A percentile compares a stretch with the other conserved stretches of the same genome.
Conservation (phyloP, 257 asterid genomes). For the Sherardia arvensis region DNA sequence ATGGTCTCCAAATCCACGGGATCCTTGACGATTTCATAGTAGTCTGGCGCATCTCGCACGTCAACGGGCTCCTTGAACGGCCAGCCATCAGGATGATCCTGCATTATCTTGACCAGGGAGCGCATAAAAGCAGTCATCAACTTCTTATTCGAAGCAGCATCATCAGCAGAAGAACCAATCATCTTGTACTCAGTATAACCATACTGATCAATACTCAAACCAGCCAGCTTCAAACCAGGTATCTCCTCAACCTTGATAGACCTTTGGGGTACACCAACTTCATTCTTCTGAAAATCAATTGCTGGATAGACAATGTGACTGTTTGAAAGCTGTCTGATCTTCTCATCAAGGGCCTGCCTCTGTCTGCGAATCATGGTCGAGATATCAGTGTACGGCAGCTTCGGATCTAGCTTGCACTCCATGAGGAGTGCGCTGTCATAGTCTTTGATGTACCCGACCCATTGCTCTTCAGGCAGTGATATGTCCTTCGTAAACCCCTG, state of each 20-base stretch:
- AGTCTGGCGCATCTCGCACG: constrained; percentile 91
- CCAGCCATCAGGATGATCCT: constrained; percentile 96
- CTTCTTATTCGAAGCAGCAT: constrained; percentile 60
- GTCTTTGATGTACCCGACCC: constrained; percentile 98
- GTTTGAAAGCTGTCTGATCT: constrained; percentile 87
- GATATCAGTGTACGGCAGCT: constrained; percentile 88
- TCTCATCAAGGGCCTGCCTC: constrained; percentile 95
- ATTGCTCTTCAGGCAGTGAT: constrained; percentile 73
- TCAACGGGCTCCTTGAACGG: constrained; percentile 97
- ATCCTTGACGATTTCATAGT: constrained; percentile 85
- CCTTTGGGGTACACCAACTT: constrained; percentile 82
- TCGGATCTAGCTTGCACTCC: constrained; percentile 94
- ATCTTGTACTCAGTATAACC: constrained; percentile 80
- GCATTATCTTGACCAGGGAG: constrained; percentile 75
- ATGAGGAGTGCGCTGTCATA: constrained; percentile 94
- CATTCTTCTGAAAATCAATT: constrained; percentile 96
- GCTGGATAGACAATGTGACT: constrained; percentile 89
- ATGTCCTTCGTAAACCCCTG: constrained; percentile 99
- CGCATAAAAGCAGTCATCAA: constrained; percentile 85
- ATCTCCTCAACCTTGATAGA: constrained; percentile 75
- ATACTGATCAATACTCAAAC: constrained; percentile 88
- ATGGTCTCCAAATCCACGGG: constrained; percentile 86
- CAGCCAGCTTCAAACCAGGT: constrained; percentile 94
- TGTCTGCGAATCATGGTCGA: constrained; percentile 96
- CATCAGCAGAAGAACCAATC: constrained; percentile 48